A percentile compares a stretch with the other conserved stretches of the same genome.
Conservation (phyloP, 2,329 filamentous ascomycete genomes). For the Zymoseptoria ardabiliae region DNA sequence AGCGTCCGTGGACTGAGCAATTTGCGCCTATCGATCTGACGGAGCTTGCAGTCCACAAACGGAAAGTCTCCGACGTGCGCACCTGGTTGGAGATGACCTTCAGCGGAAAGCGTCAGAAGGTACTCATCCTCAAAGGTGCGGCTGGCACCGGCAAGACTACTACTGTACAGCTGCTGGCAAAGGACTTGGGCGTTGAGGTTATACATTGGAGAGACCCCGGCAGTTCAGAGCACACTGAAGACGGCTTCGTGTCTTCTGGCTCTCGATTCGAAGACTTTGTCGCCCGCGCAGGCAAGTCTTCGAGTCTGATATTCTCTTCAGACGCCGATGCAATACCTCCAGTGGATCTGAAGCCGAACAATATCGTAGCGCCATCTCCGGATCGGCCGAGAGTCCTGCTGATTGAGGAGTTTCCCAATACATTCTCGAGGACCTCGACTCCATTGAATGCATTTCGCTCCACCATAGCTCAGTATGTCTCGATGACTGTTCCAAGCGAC, state of each 20-base stretch:
- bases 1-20: conserved; percentile 77
- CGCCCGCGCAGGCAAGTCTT: conserved; percentile 70
- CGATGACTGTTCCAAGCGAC: conserved; percentile 34
- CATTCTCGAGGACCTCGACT: conserved; percentile 38
- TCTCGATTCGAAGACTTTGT: conserved; percentile 90
- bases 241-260: conserved; percentile 62
- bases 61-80: conserved; percentile 79
- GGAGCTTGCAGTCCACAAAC: conserved; percentile 90
- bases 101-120: conserved; percentile 39
- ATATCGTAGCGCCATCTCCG: not conserved
- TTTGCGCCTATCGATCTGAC: conserved; percentile 69
- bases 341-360: conserved; percentile 4
- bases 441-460: conserved; percentile 54
- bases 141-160: conserved; percentile 92
- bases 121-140: conserved; percentile 69
- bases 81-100: conserved; percentile 74
- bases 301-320: conserved; percentile 52
- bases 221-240: conserved; percentile 50
- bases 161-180: conserved; percentile 69
- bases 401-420: conserved; percentile 46
- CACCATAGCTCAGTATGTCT: conserved; percentile 67
- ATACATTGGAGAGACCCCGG: conserved; percentile 87
- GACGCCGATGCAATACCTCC: conserved; percentile 9
- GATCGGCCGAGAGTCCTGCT: conserved; percentile 34
- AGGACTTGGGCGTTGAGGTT: conserved; percentile 67